phyloP scores from a whole-genome alignment of 2,329 filamentous ascomycete species.

The Penicillium sp. region DNA sequence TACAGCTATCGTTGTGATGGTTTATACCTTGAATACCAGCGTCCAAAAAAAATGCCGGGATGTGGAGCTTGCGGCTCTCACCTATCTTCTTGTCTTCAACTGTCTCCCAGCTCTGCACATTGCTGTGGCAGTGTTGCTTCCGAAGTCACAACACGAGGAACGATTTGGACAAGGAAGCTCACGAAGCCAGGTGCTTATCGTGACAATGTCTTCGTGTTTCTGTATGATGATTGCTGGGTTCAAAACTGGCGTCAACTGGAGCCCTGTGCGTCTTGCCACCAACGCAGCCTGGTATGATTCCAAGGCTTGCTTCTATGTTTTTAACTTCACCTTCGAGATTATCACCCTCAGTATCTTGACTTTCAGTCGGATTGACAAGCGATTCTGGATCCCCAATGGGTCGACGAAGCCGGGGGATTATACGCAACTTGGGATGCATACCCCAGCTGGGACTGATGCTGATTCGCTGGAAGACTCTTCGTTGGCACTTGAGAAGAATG shows the following conservation, averaged over 20 bases:
- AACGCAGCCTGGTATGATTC: constrained; percentile 69
- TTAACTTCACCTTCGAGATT: constrained; percentile 76
- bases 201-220: constrained; percentile 68
- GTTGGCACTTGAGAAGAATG: background rate
- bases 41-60: background rate
- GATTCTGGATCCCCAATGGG: constrained; percentile 74
- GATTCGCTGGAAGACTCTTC: background rate
- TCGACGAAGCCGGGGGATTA: background rate
- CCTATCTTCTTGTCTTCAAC: background rate
- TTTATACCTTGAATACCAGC: background rate
- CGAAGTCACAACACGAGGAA: background rate
- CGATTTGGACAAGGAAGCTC: background rate
- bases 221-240: constrained; percentile 43
- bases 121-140: background rate
- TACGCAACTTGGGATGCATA: background rate
- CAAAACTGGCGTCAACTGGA: constrained; percentile 62
- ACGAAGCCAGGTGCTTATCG: constrained; percentile 51
- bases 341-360: constrained; percentile 66
- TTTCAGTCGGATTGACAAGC: constrained; percentile 67
- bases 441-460: background rate
- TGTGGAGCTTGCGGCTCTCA: background rate
- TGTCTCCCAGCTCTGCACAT: background rate
- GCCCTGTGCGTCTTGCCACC: constrained; percentile 48
- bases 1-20: background rate
- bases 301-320: constrained; percentile 74